These are phyloP conservation scores for Fusarium sp. DNA, from an alignment of 2,329 filamentous ascomycete genomes.

Conservation along the genomic window DNA sequence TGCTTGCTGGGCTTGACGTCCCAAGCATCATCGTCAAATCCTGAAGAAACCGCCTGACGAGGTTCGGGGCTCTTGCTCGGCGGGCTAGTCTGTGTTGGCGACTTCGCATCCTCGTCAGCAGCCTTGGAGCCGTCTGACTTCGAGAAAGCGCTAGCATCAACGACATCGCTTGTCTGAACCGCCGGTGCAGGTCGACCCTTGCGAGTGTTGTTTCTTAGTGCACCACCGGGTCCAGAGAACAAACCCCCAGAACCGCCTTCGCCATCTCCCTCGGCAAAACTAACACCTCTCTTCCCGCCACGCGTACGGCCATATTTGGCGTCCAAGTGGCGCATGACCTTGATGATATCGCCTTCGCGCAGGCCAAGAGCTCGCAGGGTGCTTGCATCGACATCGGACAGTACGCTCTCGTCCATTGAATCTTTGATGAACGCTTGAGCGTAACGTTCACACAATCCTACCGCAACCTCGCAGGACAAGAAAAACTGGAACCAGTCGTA, in stretches of 20 bases:
- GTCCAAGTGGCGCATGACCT: slow-evolving; percentile 91
- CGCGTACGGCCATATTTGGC: slow-evolving; percentile 76
- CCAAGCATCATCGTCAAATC: slow-evolving; percentile 98
- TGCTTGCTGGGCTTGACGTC: slow-evolving; percentile 87
- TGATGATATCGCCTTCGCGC: slow-evolving; percentile 95
- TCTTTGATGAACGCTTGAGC: slow-evolving; percentile 89
- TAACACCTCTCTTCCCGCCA: slow-evolving; percentile 50
- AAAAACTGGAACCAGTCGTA: slow-evolving; percentile 99
- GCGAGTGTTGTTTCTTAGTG: slow-evolving; percentile 91
- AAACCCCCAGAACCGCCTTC: slow-evolving; percentile 73
- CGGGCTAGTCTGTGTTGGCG: slow-evolving; percentile 36
- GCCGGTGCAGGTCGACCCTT: slow-evolving; percentile 89
- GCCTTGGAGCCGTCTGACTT: slow-evolving; percentile 57
- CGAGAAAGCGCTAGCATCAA: slow-evolving; percentile 88
- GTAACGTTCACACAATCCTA: slow-evolving; percentile 94
- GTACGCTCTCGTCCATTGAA: slow-evolving; percentile 93
- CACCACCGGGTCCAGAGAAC: slow-evolving; percentile 93
- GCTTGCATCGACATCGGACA: slow-evolving; percentile 87
- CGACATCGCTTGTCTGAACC: slow-evolving; percentile 85
- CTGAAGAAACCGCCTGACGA: slow-evolving; percentile 52
- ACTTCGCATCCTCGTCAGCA: slow-evolving; percentile 34
- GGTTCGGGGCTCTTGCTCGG: slow-evolving; percentile 46
- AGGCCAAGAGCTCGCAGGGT: slow-evolving; percentile 89
- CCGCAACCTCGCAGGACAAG: slow-evolving; percentile 88
- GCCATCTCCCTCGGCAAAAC: slow-evolving; percentile 60